A percentile compares a stretch with the other conserved stretches of the same genome.
Evolutionary conservation across 192 early-diverging fungal species (phyloP).

Genomic region (Funneliformis mosseae): DNA sequence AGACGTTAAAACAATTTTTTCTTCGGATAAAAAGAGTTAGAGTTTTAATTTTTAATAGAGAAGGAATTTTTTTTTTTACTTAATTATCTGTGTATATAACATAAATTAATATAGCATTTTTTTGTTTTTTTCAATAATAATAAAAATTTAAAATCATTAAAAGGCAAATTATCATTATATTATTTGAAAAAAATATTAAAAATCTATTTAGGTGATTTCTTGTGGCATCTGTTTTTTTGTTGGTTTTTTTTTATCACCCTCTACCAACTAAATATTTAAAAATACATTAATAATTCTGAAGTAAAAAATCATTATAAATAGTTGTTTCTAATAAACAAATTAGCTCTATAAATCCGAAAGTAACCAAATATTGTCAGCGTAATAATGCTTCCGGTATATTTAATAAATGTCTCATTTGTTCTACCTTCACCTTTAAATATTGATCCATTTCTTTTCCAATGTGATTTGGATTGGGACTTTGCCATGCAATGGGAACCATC

Average conservation of each 20-base stretch:
- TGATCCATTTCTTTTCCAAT: slow-evolving; percentile 66
- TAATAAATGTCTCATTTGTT: slow-evolving; percentile 91
- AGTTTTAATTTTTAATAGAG: not conserved
- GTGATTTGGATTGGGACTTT: slow-evolving; percentile 41
- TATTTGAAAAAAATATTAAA: too few species aligned
- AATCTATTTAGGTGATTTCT: too few species aligned
- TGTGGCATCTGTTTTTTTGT: too few species aligned
- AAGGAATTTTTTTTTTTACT: not conserved
- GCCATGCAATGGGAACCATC: slow-evolving; percentile 93
- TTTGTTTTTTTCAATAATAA: too few species aligned
- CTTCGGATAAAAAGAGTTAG: not conserved
- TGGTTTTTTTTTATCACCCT: too few species aligned
- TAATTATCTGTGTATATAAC: not conserved
- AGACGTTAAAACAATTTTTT: slow-evolving; percentile 20
- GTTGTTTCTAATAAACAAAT: not conserved
- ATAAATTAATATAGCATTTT: not conserved
- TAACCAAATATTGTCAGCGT: not conserved
- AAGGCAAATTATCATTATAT: too few species aligned
- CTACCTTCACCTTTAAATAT: slow-evolving; percentile 87
- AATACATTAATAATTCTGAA: too few species aligned
- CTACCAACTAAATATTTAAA: too few species aligned
- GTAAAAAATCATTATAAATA: too few species aligned
- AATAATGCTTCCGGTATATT: slow-evolving; percentile 51
- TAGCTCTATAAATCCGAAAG: not conserved
- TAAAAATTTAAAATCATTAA: too few species aligned